Base-by-base conservation (phyloP, 495 filamentous ascomycete species). In the Staphylotrichum tortipilum region DNA sequence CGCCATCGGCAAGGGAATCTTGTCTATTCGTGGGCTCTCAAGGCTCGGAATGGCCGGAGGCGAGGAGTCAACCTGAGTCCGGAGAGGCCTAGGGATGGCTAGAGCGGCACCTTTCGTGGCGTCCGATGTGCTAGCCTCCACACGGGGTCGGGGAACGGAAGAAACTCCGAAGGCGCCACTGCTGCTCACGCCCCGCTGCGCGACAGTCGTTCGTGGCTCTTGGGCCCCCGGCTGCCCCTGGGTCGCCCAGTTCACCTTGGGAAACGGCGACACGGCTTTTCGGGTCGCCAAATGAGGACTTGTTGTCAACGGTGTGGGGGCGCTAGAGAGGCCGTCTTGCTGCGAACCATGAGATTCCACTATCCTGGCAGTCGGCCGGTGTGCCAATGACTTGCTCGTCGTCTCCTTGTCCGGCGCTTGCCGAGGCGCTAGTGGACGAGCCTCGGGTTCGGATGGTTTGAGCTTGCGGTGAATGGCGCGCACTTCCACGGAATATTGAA, bases 401-500 rank as follows among this genome's bases (percentile, higher is more conserved):
- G 7, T 7, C 22, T n/a, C 10, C 17, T 3, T 30, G n/a, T 11
- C 26, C 28, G 37, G 7, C 5, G 9, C 28, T 29, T n/a, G 30
- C 21, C 6, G 29, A 4, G 22, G 3, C 9, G n/a, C n/a, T n/a
- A 7, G 47, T 11, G 15, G 6, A 6, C 18, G 19, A 6, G 10
- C 12, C 28, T 7, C 15, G 3, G 19, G 2, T 14, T 48, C 15
- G 7, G 47, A 24, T 19, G 15, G 10, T n/a, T 28, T 29, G 9
- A 36, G 29, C 23, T 15, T 3, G 18, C 15, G 12, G 35, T 42
- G 42, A 4, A 62, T 53, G 11, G 31, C 43, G 18, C 33, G 45
- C 18, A 55, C 50, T 18, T 59, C 44, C 2, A 52, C 33, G 0
- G 54, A 49, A 21, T 66, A 64, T 6, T 45, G 33, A 0, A 47